Conservation (phyloP, 805 yeast species). For the Sugiyamaella smithiae region DNA sequence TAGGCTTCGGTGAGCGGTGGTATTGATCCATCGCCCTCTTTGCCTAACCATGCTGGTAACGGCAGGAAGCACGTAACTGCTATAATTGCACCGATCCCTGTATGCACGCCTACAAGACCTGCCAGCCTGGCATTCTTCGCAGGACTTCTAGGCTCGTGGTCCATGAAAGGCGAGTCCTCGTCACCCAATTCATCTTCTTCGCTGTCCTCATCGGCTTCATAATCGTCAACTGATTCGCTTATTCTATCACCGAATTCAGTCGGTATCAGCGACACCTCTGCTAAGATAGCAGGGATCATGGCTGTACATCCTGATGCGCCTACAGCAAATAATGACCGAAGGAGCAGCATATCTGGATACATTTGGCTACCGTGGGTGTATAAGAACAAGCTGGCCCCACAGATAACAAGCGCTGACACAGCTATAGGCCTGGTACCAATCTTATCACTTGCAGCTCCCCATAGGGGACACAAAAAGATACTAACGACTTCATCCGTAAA, state of each 20-base stretch:
- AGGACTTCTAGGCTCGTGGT: slow-evolving; percentile 17
- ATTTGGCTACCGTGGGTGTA: slow-evolving; percentile 48
- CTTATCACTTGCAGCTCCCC: slow-evolving; percentile 63
- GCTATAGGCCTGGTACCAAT: slow-evolving; percentile 54
- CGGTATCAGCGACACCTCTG: slow-evolving; percentile 42
- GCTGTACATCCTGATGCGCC: slow-evolving; percentile 57
- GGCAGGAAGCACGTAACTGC: slow-evolving; percentile 56
- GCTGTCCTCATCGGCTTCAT: slow-evolving; percentile 19
- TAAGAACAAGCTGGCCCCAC: slow-evolving; percentile 47
- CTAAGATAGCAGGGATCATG: slow-evolving; percentile 59
- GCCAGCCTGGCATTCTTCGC: slow-evolving; percentile 52
- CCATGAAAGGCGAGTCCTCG: slow-evolving; percentile 3
- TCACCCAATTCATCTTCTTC: neutral
- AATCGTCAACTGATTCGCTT: slow-evolving; percentile 10
- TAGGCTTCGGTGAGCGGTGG: slow-evolving; percentile 45
- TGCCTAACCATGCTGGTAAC: slow-evolving; percentile 51
- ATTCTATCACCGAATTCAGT: neutral
- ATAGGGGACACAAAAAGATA: slow-evolving; percentile 53
- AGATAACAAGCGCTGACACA: slow-evolving; percentile 45
- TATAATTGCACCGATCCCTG: slow-evolving; percentile 68
- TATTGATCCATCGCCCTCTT: slow-evolving; percentile 36
- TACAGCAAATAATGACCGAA: slow-evolving; percentile 55
- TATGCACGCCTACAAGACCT: slow-evolving; percentile 57
- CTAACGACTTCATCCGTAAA: slow-evolving; percentile 59
- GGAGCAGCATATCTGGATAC: slow-evolving; percentile 49